Conservation (phyloP, 2,329 filamentous ascomycete species). For the Ophiocordyceps camponoti-floridani region DNA sequence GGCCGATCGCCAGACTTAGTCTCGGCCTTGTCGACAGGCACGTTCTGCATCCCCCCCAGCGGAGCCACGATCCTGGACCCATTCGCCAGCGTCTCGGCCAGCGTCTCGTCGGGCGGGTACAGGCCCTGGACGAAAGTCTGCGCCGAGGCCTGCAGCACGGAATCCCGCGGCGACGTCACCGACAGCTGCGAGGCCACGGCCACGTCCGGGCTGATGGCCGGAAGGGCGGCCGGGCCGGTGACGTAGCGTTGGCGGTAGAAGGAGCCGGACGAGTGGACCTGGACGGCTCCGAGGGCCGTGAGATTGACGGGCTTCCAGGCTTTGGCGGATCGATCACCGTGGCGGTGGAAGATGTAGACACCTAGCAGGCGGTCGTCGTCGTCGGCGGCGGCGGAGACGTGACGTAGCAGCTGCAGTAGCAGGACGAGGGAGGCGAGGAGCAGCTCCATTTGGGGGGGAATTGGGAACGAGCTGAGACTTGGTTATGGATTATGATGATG, state of each 20-base stretch:
- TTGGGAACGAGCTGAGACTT: background rate
- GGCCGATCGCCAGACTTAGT: slow-evolving; percentile 35
- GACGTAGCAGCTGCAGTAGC: slow-evolving; percentile 14
- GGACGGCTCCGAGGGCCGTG: slow-evolving; percentile 60
- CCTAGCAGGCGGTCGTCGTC: slow-evolving; percentile 54
- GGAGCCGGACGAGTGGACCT: slow-evolving; percentile 54
- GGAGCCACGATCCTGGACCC: slow-evolving; percentile 48
- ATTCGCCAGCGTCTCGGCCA: slow-evolving; percentile 49
- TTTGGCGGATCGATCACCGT: slow-evolving; percentile 79
- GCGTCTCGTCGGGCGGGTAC: slow-evolving; percentile 57
- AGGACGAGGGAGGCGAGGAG: slow-evolving; percentile 19
- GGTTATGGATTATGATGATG: background rate
- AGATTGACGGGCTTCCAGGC: slow-evolving; percentile 50
- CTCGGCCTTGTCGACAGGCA: slow-evolving; percentile 48
- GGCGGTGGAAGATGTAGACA: slow-evolving; percentile 73
- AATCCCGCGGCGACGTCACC: slow-evolving; percentile 55
- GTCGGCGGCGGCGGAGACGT: slow-evolving; percentile 19
- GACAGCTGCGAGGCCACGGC: slow-evolving; percentile 54
- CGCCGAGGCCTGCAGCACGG: slow-evolving; percentile 66
- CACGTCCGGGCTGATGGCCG: slow-evolving; percentile 43
- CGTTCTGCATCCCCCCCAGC: slow-evolving; percentile 66
- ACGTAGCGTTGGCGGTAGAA: slow-evolving; percentile 71
- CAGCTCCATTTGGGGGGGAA: slow-evolving; percentile 17
- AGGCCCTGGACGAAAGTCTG: slow-evolving; percentile 68
- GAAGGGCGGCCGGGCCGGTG: slow-evolving; percentile 36